Conservation (phyloP, 495 filamentous ascomycete species). For the Hypoxylon fuscum region DNA sequence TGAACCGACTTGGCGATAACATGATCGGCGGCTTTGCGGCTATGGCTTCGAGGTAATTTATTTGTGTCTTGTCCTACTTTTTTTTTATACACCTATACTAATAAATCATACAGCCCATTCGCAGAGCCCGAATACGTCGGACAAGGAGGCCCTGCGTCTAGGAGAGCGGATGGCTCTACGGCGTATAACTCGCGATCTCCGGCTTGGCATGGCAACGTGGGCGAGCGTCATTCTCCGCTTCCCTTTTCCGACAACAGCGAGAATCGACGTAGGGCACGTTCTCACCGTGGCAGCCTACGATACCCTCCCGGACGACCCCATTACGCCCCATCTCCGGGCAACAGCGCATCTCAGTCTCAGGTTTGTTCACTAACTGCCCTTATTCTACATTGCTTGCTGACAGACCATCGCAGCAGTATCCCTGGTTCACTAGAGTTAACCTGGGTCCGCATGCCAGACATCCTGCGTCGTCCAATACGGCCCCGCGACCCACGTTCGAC, state of each 20-base stretch:
- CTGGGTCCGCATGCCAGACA: conserved; percentile 12
- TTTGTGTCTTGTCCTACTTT: background rate
- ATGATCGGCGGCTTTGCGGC: conserved; percentile 5
- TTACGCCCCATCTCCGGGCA: conserved; percentile 8
- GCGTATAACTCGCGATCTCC: conserved; percentile 10
- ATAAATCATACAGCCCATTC: conserved; percentile 18
- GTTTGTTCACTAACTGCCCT: conserved; percentile 11
- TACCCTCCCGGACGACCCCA: conserved; percentile 18
- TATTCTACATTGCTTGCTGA: conserved; percentile 18
- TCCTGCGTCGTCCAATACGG: conserved; percentile 15
- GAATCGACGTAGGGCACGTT: conserved; percentile 48
- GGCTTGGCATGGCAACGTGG: conserved; percentile 24
- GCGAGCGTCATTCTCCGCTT: conserved; percentile 51
- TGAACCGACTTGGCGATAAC: conserved; percentile 3
- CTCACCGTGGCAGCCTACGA: conserved; percentile 47
- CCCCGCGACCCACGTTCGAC: conserved; percentile 11
- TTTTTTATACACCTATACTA: background rate
- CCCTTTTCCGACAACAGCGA: conserved; percentile 47
- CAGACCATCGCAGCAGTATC: conserved; percentile 29
- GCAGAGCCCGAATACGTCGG: conserved; percentile 19
- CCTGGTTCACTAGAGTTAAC: conserved; percentile 22
- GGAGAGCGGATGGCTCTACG: conserved; percentile 21
- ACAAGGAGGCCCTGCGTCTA: conserved; percentile 4
- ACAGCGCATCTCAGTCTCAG: conserved; percentile 15
- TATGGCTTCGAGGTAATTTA: conserved; percentile 32